phyloP scores from a whole-genome alignment of 1,284 basidiomycete genomes.

The Cryptococcus hybrid region DNA sequence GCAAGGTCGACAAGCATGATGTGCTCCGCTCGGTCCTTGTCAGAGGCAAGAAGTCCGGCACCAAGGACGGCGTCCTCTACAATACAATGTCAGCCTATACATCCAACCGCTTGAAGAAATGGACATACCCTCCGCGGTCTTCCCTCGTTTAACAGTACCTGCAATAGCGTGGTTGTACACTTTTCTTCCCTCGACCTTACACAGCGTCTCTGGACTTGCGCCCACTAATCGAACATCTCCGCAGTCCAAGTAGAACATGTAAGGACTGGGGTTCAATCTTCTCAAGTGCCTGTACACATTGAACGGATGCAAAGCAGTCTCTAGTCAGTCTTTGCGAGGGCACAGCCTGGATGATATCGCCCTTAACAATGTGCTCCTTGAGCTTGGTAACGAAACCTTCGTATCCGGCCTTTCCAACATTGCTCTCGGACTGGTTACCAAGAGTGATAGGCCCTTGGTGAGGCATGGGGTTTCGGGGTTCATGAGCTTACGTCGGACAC shows the following conservation, averaged over 20 bases:
- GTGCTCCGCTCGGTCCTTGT: conserved; percentile 97
- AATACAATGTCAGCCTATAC: neutral
- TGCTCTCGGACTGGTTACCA: conserved; percentile 72
- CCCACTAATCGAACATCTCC: conserved; percentile 91
- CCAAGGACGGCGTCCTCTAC: conserved; percentile 84
- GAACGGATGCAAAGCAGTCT: conserved; percentile 90
- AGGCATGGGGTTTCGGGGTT: conserved; percentile 57
- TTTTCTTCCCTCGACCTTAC: conserved; percentile 88
- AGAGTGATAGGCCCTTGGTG: conserved; percentile 52
- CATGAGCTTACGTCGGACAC: conserved; percentile 67
- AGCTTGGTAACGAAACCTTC: conserved; percentile 86
- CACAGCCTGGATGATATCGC: conserved; percentile 99
- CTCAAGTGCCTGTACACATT: conserved; percentile 93
- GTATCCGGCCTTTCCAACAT: conserved; percentile 93
- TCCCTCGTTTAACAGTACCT: conserved; percentile 87
- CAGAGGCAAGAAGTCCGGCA: conserved; percentile 70
- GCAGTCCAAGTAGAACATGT: conserved; percentile 99
- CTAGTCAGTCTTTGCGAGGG: conserved; percentile 87
- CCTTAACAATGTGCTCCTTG: conserved; percentile 91
- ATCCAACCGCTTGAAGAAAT: neutral
- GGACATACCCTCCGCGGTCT: conserved; percentile 70
- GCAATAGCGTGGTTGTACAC: conserved; percentile 99
- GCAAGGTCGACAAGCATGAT: conserved; percentile 99
- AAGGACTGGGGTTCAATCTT: conserved; percentile 94
- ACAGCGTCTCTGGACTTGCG: conserved; percentile 95